phyloP scores from a whole-genome alignment of 768 basidiomycete species.

The Holtermannia corniformis region DNA sequence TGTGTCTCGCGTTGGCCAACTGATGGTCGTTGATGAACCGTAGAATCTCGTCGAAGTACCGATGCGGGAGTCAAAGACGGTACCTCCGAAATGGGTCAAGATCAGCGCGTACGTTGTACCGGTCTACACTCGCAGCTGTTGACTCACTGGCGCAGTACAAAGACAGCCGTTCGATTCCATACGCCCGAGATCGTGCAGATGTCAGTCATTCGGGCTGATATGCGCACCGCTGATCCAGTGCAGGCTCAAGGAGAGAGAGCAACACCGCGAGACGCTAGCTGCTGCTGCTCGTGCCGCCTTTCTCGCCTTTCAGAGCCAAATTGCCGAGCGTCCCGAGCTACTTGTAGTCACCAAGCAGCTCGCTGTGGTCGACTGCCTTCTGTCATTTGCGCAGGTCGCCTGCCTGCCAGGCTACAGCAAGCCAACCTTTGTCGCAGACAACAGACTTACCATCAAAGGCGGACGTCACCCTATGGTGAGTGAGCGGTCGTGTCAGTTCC shows the following conservation, averaged over 20 bases:
- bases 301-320: constrained; percentile 58
- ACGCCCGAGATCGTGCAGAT: constrained; percentile 49
- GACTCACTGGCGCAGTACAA: constrained; percentile 52
- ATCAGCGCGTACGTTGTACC: constrained; percentile 45
- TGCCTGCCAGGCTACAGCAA: constrained; percentile 65
- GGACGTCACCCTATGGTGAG: constrained; percentile 80
- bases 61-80: constrained; percentile 43
- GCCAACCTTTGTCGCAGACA: constrained; percentile 59
- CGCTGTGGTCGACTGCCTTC: constrained; percentile 70
- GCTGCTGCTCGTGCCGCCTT: constrained; percentile 53
- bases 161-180: constrained; percentile 60
- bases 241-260: constrained; percentile 62
- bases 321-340: constrained; percentile 59
- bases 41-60: constrained; percentile 75
- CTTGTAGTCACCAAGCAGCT: constrained; percentile 70
- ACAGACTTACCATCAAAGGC: constrained; percentile 61
- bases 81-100: constrained; percentile 41
- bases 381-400: constrained; percentile 72
- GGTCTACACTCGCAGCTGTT: not conserved
- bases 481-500: constrained; percentile 1
- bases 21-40: not conserved
- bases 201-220: constrained; percentile 12
- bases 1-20: constrained; percentile 34
- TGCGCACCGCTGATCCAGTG: constrained; percentile 28
- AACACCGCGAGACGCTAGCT: constrained; percentile 61